Base-by-base conservation (phyloP, 2,329 filamentous ascomycete species). In the Zasmidium cellare region DNA sequence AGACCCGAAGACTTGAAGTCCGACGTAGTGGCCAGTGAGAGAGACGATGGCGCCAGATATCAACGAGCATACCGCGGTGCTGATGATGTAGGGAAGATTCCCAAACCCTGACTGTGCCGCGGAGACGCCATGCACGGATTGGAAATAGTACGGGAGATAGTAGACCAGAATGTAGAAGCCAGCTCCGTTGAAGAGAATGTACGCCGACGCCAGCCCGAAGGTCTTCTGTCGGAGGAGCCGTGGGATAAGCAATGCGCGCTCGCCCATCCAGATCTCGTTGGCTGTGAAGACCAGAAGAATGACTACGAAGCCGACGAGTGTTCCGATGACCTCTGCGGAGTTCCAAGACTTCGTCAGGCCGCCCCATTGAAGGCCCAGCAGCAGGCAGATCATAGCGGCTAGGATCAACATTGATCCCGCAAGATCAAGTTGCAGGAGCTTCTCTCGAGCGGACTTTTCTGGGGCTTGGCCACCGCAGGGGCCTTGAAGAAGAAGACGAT, bases 91-190 rank as follows among this genome's bases (percentile, higher is more conserved):
- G 6, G 77, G 77, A 0, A 79, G 65, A 49, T 76, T 76, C 68
- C 76, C 74, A 63, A 79, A 76, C 18, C 76, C 77, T n/a, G 76
- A 78, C 25, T 75, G 73, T 16, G 73, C 73, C 3, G 78, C 75
- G 0, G 69, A 70, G 2, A 71, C 74, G 9, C 70, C 67, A 19
- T 66, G 69, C 6, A 79, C 72, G 3, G 72, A 69, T 50, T 79
- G 77, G 54, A 78, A 79, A 55, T 75, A 79, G 1, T 77, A 67
- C 3, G 73, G 63, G n/a, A 76, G 61, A 54, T 74, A 75, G 57
- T 68, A 75, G 9, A 61, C 19, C 19, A n/a, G 35, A 3, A 44
- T 11, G 18, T 20, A 41, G 35, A 9, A 44, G 20, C 9, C 9
- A 9, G 7, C 53, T 2, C 12, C 18, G 12, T 19, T 41, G n/a